A percentile compares a stretch with the other conserved stretches of the same genome.
phyloP scores from a whole-genome alignment of 1,139 yeast species.

The Geotrichum cucujoidarum region DNA sequence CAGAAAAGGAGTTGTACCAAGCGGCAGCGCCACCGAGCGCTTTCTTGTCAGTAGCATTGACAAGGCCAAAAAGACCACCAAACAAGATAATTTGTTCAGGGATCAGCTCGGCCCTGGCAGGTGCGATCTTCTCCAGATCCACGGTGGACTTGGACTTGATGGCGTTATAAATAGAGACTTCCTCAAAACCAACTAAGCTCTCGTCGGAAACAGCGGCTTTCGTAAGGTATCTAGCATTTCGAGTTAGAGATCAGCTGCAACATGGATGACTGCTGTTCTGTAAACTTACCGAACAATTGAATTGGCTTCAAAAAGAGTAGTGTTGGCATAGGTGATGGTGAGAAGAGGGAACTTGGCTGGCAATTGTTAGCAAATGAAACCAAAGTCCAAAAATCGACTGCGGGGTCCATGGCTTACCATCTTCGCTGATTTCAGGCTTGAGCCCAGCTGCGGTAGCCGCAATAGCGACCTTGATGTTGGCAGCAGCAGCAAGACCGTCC shows the following conservation, averaged over 20 bases:
- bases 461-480: constrained; percentile 14
- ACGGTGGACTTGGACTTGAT: constrained; percentile 16
- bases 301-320: constrained; percentile 59
- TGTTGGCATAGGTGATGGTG: constrained; percentile 1
- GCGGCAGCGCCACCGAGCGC: constrained; percentile 9
- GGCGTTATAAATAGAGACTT: constrained; percentile 17
- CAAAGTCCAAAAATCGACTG: background rate
- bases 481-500: constrained; percentile 15
- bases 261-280: constrained; percentile 14
- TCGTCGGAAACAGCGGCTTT: constrained; percentile 30
- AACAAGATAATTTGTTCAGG: constrained; percentile 21
- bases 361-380: too few relatives aligned
- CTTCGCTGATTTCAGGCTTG: constrained; percentile 12
- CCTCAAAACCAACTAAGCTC: constrained; percentile 28
- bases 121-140: constrained; percentile 10
- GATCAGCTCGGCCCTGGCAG: constrained; percentile 29
- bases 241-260: too few relatives aligned
- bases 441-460: constrained; percentile 12
- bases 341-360: constrained; percentile 11
- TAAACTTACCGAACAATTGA: constrained; percentile 65
- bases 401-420: constrained; percentile 6
- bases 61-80: constrained; percentile 20
- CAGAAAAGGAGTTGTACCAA: constrained; percentile 19
- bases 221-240: constrained; percentile 36
- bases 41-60: constrained; percentile 16